Conservation (phyloP, 2,329 filamentous ascomycete species). For the Claviceps monticola region DNA sequence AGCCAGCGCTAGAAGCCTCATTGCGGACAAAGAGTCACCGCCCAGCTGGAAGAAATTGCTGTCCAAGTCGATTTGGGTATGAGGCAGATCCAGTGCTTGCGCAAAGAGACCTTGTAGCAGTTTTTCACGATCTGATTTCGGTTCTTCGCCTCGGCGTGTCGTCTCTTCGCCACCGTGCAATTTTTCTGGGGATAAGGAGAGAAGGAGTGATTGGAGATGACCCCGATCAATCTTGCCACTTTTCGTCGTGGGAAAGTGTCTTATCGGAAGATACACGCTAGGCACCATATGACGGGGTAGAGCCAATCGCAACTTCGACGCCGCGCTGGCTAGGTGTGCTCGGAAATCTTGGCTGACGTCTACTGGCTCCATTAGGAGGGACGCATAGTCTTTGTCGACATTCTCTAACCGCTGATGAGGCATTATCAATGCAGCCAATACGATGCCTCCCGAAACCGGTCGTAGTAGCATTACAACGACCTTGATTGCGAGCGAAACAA, state of each 20-base stretch:
- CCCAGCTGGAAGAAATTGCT: conserved; percentile 28
- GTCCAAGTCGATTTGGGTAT: conserved; percentile 12
- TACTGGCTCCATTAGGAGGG: neutral
- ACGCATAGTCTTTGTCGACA: neutral
- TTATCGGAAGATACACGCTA: neutral
- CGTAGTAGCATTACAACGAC: neutral
- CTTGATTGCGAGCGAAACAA: neutral
- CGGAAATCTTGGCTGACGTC: neutral
- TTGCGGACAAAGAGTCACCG: conserved; percentile 31
- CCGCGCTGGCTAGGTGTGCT: neutral
- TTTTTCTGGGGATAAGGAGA: neutral
- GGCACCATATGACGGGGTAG: neutral
- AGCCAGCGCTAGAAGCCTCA: conserved; percentile 22
- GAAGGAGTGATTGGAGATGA: neutral
- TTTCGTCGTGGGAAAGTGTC: neutral
- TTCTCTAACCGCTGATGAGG: neutral
- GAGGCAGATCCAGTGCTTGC: conserved; percentile 12
- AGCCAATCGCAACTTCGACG: neutral
- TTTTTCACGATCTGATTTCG: neutral
- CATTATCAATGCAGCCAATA: too few species aligned
- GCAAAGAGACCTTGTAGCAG: neutral
- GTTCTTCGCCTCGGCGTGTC: neutral
- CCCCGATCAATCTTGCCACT: neutral
- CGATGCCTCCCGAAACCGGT: too few species aligned
- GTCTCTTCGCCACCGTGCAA: neutral